Percentiles rank a stretch among this genome's conserved stretches.
Conservation (phyloP, 1,139 yeast genomes). For the Yamadazyma songkhlaensis region DNA sequence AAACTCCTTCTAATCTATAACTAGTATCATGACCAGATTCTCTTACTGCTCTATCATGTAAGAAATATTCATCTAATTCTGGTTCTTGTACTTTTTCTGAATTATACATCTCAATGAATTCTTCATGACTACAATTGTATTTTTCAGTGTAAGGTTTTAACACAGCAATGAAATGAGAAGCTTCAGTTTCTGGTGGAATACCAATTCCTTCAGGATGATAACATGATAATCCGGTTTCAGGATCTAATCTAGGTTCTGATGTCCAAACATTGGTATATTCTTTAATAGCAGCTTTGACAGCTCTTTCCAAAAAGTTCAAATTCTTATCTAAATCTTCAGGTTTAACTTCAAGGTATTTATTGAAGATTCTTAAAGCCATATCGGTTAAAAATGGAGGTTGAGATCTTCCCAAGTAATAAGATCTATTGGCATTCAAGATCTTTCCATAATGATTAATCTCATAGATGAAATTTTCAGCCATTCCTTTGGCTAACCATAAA, state of each 20-base stretch:
- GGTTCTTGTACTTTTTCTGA: slow-evolving; percentile 67
- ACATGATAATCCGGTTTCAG: slow-evolving; percentile 77
- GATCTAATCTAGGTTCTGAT: slow-evolving; percentile 68
- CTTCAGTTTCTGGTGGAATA: slow-evolving; percentile 95
- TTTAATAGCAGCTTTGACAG: slow-evolving; percentile 76
- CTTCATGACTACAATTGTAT: slow-evolving; percentile 58
- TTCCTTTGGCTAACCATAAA: slow-evolving; percentile 68
- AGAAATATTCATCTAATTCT: slow-evolving; percentile 77
- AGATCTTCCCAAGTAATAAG: slow-evolving; percentile 86
- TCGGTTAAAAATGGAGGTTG: slow-evolving; percentile 99
- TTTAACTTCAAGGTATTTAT: slow-evolving; percentile 47
- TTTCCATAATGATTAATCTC: slow-evolving; percentile 91
- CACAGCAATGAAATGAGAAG: slow-evolving; percentile 79
- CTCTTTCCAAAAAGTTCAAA: slow-evolving; percentile 58
- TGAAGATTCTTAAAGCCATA: slow-evolving; percentile 74
- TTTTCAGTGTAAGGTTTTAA: slow-evolving; percentile 69
- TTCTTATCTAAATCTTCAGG: slow-evolving; percentile 40
- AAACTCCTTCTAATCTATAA: slow-evolving; percentile 83
- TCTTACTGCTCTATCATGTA: slow-evolving; percentile 93
- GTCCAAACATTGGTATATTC: slow-evolving; percentile 87
- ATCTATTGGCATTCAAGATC: slow-evolving; percentile 89
- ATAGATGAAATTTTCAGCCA: slow-evolving; percentile 90
- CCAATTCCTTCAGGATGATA: slow-evolving; percentile 91
- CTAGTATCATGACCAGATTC: slow-evolving; percentile 97
- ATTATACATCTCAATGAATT: slow-evolving; percentile 72